Conservation (phyloP, 495 filamentous ascomycete species). For the Pyrenula aspistea region DNA sequence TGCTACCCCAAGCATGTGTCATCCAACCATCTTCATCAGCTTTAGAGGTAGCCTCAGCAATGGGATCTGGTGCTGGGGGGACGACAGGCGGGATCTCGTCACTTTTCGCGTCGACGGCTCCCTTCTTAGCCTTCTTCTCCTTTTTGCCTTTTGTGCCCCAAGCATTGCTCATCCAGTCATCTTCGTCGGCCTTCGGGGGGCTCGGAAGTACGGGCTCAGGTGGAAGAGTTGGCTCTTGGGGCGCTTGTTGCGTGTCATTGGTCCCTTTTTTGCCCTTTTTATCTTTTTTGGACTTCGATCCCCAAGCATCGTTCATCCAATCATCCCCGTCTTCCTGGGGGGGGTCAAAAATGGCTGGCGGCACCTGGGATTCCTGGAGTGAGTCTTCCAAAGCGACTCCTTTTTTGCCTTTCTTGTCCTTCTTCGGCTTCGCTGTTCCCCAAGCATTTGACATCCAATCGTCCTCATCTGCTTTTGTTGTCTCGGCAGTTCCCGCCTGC, state of each 20-base stretch:
- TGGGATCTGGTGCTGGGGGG: background rate
- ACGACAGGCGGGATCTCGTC: background rate
- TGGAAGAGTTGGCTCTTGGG: background rate
- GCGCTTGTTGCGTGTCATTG: background rate
- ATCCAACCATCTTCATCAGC: background rate
- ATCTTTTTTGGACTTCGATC: background rate
- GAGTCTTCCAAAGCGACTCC: conserved; percentile 3
- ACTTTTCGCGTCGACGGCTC: background rate
- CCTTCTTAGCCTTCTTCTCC: background rate
- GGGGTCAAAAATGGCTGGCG: too few species aligned
- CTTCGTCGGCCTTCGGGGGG: background rate
- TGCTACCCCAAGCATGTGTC: background rate
- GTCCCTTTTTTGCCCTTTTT: background rate
- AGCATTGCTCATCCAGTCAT: background rate
- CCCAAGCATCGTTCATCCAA: background rate
- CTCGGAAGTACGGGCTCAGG: background rate
- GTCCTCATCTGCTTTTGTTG: background rate
- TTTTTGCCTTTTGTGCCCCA: background rate
- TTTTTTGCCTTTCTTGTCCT: conserved; percentile 10
- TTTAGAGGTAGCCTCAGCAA: background rate
- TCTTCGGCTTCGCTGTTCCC: conserved; percentile 6
- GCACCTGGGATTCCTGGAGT: conserved; percentile 2
- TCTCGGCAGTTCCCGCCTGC: background rate
- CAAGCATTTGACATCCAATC: background rate
- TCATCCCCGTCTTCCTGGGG: conserved; percentile 4